Percentiles rank a stretch among this genome's conserved stretches.
Evolutionary conservation across 805 yeast species (phyloP).

Genomic region (Metschnikowia colocasiae): DNA sequence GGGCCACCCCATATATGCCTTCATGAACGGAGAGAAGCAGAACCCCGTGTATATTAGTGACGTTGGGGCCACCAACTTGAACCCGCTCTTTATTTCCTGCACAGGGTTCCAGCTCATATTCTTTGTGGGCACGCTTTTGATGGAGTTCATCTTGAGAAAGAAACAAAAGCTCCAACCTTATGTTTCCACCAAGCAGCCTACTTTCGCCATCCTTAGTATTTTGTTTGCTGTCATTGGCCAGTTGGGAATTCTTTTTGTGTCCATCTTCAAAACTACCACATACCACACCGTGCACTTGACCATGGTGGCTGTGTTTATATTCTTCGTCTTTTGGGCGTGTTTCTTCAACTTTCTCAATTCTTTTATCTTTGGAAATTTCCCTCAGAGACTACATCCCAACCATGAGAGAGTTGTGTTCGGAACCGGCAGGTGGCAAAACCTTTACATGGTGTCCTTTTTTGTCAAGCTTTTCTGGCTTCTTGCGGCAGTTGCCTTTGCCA

Average conservation of each 20-base stretch:
- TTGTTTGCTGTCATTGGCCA: constrained; percentile 56
- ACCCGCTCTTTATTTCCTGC: constrained; percentile 80
- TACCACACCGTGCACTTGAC: constrained; percentile 59
- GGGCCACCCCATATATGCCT: constrained; percentile 69
- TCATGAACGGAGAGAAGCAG: constrained; percentile 42
- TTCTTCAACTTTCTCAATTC: constrained; percentile 35
- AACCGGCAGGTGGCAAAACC: constrained; percentile 32
- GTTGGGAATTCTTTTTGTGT: constrained; percentile 67
- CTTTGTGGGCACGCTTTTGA: constrained; percentile 57
- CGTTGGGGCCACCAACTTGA: constrained; percentile 81
- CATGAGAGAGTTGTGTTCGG: constrained; percentile 41
- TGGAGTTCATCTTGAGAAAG: constrained; percentile 62
- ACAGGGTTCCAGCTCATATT: constrained; percentile 75
- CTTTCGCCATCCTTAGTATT: constrained; percentile 39
- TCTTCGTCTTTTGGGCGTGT: constrained; percentile 53
- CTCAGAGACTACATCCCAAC: constrained; percentile 34
- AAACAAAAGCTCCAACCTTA: constrained; percentile 54
- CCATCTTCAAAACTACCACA: constrained; percentile 64
- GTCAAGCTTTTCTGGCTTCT: constrained; percentile 63
- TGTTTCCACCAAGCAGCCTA: constrained; percentile 40
- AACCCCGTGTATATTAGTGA: constrained; percentile 73
- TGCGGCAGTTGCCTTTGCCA: constrained; percentile 63
- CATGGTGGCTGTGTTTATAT: constrained; percentile 73
- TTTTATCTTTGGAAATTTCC: constrained; percentile 38
- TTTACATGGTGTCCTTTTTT: constrained; percentile 46